phyloP scores from a whole-genome alignment of 352 stramenopile genomes.

The Globisporangium abappressorium region DNA sequence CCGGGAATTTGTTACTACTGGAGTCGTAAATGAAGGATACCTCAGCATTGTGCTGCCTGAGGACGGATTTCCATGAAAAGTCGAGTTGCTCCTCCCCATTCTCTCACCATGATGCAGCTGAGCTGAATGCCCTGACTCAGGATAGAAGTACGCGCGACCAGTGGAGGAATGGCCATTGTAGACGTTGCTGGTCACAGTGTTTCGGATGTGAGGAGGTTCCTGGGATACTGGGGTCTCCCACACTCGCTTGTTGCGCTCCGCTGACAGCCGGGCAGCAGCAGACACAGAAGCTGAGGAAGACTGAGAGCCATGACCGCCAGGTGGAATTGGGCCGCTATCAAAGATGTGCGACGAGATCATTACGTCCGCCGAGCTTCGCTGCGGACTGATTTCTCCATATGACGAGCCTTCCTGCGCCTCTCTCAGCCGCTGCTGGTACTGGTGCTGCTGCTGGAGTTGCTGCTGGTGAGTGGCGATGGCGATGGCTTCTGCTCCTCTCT shows the following conservation, averaged over 20 bases:
- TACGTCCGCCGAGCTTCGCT: slow-evolving; percentile 7
- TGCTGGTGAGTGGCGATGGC: slow-evolving; percentile 4
- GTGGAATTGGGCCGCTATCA: neutral
- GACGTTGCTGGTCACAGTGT: neutral
- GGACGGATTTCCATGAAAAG: neutral
- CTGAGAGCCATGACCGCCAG: neutral
- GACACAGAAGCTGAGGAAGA: neutral
- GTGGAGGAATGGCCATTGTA: neutral
- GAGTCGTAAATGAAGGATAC: neutral
- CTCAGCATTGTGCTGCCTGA: neutral
- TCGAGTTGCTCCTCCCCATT: neutral
- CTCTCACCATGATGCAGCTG: neutral
- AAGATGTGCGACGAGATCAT: slow-evolving; percentile 14
- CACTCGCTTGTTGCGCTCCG: slow-evolving; percentile 20
- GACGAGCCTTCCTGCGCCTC: slow-evolving; percentile 4
- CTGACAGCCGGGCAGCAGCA: slow-evolving; percentile 14
- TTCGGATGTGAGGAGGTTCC: neutral
- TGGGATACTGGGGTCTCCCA: slow-evolving; percentile 22
- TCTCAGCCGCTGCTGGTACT: neutral
- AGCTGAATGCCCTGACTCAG: neutral
- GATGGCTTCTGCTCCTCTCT: neutral
- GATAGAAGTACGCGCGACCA: neutral
- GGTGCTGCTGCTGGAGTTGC: neutral
- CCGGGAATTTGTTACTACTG: neutral
- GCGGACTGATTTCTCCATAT: slow-evolving; percentile 1